phyloP scores from a whole-genome alignment of 768 basidiomycete genomes.

The Tricholoma furcatifolium region DNA sequence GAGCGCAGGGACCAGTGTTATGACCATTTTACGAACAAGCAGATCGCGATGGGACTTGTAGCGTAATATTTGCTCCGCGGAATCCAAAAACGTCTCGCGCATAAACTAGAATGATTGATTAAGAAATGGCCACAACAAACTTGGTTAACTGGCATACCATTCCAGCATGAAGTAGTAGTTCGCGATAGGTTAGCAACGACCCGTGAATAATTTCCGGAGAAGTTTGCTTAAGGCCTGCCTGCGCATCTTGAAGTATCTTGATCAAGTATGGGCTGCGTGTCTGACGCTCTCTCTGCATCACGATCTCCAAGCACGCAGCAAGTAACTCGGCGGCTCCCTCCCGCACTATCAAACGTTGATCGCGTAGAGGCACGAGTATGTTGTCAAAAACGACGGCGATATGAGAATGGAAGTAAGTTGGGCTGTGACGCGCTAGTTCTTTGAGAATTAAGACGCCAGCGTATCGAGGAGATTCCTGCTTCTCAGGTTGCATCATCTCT shows the following conservation, averaged over 20 bases:
- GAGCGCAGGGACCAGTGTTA: slow-evolving; percentile 91
- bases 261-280: slow-evolving; percentile 62
- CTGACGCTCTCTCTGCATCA: slow-evolving; percentile 70
- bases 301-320: slow-evolving; percentile 90
- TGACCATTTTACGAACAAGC: slow-evolving; percentile 90
- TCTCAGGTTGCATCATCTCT: slow-evolving; percentile 75
- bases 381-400: slow-evolving; percentile 89
- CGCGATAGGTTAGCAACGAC: slow-evolving; percentile 86
- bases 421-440: slow-evolving; percentile 88
- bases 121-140: not conserved
- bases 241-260: slow-evolving; percentile 89
- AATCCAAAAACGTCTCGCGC: slow-evolving; percentile 82
- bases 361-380: slow-evolving; percentile 87
- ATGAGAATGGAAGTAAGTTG: slow-evolving; percentile 83
- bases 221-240: slow-evolving; percentile 72
- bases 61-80: slow-evolving; percentile 85
- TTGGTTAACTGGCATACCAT: slow-evolving; percentile 58
- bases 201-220: slow-evolving; percentile 92
- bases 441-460: slow-evolving; percentile 93
- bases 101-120: slow-evolving; percentile 60
- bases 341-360: slow-evolving; percentile 85
- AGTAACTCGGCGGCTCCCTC: slow-evolving; percentile 93
- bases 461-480: slow-evolving; percentile 83
- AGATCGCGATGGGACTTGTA: slow-evolving; percentile 87
- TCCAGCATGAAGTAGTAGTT: slow-evolving; percentile 89